These are phyloP conservation scores for Blastomyces emzantsi DNA, from an alignment of 2,329 filamentous ascomycete species.

Conservation along the genomic window DNA sequence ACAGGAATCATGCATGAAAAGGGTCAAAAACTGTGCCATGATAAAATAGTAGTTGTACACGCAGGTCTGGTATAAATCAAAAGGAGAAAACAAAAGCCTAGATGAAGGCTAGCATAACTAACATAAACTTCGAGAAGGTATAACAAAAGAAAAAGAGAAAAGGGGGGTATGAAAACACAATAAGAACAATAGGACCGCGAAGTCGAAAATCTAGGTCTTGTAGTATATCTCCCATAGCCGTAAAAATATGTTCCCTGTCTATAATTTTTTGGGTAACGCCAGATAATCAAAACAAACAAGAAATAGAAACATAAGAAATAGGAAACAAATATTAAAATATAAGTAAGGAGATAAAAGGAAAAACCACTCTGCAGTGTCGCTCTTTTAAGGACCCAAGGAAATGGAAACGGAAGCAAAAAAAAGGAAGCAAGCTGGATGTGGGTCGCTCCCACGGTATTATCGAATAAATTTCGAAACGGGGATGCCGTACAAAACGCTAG, in stretches of 20 bases:
- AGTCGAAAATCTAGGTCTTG: conserved; percentile 19
- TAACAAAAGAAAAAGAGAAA: conserved; percentile 5
- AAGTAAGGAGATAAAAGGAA: not conserved
- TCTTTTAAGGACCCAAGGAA: not conserved
- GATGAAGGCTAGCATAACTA: not conserved
- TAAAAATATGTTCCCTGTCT: conserved; percentile 5
- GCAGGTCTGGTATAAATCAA: conserved; percentile 2
- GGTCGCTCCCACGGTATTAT: not conserved
- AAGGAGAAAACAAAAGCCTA: not conserved
- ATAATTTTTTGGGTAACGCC: conserved; percentile 11
- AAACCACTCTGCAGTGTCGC: not conserved
- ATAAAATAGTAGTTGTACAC: conserved; percentile 20
- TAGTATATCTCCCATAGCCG: conserved; percentile 19
- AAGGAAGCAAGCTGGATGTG: not conserved
- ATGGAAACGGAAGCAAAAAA: not conserved
- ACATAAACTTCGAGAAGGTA: conserved; percentile 4
- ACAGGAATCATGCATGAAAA: conserved; percentile 16
- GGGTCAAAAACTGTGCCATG: conserved; percentile 9
- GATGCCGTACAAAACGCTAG: conserved; percentile 1
- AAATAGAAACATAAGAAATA: conserved; percentile 5
- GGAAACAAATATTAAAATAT: conserved; percentile 5
- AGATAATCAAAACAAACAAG: conserved; percentile 2
- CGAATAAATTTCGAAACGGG: not conserved
- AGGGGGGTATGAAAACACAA: conserved; percentile 9
- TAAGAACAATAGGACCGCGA: conserved; percentile 10